Conservation (phyloP, 2,329 filamentous ascomycete genomes). For the Botryotinia narcissicola region DNA sequence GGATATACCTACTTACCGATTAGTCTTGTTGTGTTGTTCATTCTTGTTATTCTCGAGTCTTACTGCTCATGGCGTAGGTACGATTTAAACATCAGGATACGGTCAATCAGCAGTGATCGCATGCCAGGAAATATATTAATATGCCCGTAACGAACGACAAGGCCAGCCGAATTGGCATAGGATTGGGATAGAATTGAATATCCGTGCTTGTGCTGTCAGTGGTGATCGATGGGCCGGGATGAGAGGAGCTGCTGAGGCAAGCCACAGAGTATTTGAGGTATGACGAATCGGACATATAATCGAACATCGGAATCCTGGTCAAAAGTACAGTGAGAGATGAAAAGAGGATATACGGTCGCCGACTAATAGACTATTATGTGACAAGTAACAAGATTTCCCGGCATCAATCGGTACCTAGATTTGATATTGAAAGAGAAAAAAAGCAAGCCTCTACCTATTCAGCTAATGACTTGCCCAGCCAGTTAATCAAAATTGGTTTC, state of each 20-base stretch:
- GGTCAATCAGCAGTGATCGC: conserved; percentile 7
- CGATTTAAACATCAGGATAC: background rate
- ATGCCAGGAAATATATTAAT: conserved; percentile 12
- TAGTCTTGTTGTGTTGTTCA: background rate
- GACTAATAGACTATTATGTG: conserved; percentile 12
- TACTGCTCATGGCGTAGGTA: conserved; percentile 5
- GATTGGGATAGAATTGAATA: background rate
- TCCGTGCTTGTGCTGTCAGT: conserved; percentile 15
- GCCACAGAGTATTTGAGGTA: background rate
- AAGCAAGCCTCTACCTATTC: background rate
- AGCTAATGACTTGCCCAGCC: too few species aligned
- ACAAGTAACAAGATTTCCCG: conserved; percentile 12
- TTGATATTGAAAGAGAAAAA: background rate
- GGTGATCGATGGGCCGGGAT: conserved; percentile 4
- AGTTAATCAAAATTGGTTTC: conserved; percentile 3
- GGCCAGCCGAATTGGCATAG: conserved; percentile 2
- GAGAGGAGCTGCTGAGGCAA: conserved; percentile 11
- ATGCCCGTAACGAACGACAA: background rate
- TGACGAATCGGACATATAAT: conserved; percentile 11
- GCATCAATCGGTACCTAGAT: background rate
- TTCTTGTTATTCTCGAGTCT: background rate
- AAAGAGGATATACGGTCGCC: background rate
- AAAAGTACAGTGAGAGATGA: background rate
- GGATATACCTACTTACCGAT: background rate
- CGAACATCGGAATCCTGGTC: conserved; percentile 6